phyloP scores from a whole-genome alignment of 192 early-diverging fungal species.

The Coemansia sp. region DNA sequence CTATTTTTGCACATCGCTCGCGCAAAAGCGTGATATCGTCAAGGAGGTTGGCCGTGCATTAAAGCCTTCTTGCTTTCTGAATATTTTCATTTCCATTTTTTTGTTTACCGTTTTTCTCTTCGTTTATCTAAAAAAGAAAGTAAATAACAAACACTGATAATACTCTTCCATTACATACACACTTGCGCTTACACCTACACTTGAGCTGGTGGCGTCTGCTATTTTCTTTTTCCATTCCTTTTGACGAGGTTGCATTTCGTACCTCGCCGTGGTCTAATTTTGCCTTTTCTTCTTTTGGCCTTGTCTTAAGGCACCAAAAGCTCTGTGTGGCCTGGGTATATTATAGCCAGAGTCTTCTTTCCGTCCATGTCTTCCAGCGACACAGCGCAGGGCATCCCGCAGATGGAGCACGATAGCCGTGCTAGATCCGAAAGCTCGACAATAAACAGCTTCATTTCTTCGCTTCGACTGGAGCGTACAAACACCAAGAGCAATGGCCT shows the following conservation, averaged over 20 bases:
- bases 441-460: conserved; percentile 39
- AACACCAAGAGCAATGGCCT: conserved; percentile 22
- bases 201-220: not conserved
- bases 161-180: too few relatives aligned
- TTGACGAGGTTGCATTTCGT: not conserved
- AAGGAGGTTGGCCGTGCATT: too few relatives aligned
- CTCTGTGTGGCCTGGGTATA: not conserved
- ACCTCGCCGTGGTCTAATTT: not conserved
- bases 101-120: too few relatives aligned
- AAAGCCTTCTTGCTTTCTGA: not conserved
- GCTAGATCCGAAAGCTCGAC: conserved; percentile 1
- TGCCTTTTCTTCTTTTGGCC: not conserved
- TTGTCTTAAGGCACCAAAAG: not conserved
- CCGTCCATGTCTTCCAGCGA: not conserved
- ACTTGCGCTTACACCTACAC: too few relatives aligned
- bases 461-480: conserved; percentile 44
- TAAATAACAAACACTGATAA: too few relatives aligned
- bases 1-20: not conserved
- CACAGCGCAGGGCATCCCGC: conserved; percentile 3
- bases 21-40: not conserved
- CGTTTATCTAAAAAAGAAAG: too few relatives aligned
- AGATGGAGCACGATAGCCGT: conserved; percentile 1
- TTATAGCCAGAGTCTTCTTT: not conserved
- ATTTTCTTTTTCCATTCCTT: not conserved
- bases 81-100: not conserved